phyloP scores from a whole-genome alignment of 2,329 filamentous ascomycete species.

The Fusarium euwallaceae region DNA sequence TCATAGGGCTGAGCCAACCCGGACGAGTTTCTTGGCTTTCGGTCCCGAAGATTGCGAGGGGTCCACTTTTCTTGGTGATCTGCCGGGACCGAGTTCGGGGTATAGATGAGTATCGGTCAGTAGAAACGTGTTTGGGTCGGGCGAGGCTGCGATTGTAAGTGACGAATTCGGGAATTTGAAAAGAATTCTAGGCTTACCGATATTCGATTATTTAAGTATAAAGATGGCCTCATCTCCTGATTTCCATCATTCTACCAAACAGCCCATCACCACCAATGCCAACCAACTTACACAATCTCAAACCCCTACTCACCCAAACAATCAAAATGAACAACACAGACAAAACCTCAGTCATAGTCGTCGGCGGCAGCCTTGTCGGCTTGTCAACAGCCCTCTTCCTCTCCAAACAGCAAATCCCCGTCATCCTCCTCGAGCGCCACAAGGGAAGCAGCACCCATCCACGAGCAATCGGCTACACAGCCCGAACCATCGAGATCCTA shows the following conservation, averaged over 20 bases:
- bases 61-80: not conserved
- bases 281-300: not conserved
- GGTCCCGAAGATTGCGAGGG: not conserved
- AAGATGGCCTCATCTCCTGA: not conserved
- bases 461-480: conserved; percentile 53
- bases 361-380: conserved; percentile 57
- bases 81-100: not conserved
- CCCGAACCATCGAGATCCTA: conserved; percentile 55
- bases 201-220: not conserved
- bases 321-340: not conserved
- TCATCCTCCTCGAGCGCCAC: conserved; percentile 55
- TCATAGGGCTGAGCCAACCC: not conserved
- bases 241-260: not conserved
- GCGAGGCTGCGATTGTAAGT: not conserved
- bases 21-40: not conserved
- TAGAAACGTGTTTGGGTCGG: not conserved
- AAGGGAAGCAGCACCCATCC: conserved; percentile 52
- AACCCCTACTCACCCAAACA: not conserved
- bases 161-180: not conserved
- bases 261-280: not conserved
- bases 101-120: not conserved
- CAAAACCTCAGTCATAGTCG: conserved; percentile 50
- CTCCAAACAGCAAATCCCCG: conserved; percentile 46
- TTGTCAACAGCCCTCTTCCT: conserved; percentile 55
- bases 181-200: not conserved